Evolutionary conservation across 2,329 filamentous ascomycete species (phyloP), one percentile per base, ranked within the genome.

Genomic region (Leptosphaerulina australis): DNA sequence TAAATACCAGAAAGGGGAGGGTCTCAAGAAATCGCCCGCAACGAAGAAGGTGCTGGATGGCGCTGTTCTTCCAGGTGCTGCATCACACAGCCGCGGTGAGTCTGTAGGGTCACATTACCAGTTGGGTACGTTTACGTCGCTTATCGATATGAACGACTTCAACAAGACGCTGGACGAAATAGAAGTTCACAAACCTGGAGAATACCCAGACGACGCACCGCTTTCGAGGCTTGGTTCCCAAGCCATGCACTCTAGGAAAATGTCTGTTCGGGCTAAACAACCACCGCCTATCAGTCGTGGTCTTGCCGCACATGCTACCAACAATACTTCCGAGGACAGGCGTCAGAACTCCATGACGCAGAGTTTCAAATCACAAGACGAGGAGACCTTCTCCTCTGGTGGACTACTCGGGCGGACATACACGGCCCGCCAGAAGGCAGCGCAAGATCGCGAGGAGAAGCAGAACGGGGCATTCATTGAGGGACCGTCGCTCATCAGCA

Each of bases 1-100:
- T 6, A 88, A 90, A 33, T 86, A 90, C 60, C 85, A 85, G 53
- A 81, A 87, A 66, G 84, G 85, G 14, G 80, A 81, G 45, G 78
- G 77, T n/a, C 67, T 77, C 53, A 75, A 74, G 59, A 74, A 69
- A 48, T 63, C 63, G 14, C 63, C 58, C 15, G 68, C 70, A 38
- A 66, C 62, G 37, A 56, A 53, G 11, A 60, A 58, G 12, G 35
- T 59, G 3, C 38, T 58, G 15, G 64, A 63, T 3, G 55, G 43
- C 12, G 50, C 53, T 14, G 62, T 55, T 12, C 53, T 51, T 15
- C 51, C 55, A 18, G 46, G 44, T 9, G 29, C 46, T 21, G 43
- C 64, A 4, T 56, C 62, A n/a, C 69, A 71, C 46, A 53, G 55
- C 5, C 62, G 69, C 21, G 64, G 60, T 33, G 57, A 66, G 31